These are phyloP conservation scores for Hymenoscyphus salicellus DNA, from an alignment of 2,329 filamentous ascomycete genomes.

Conservation along the genomic window DNA sequence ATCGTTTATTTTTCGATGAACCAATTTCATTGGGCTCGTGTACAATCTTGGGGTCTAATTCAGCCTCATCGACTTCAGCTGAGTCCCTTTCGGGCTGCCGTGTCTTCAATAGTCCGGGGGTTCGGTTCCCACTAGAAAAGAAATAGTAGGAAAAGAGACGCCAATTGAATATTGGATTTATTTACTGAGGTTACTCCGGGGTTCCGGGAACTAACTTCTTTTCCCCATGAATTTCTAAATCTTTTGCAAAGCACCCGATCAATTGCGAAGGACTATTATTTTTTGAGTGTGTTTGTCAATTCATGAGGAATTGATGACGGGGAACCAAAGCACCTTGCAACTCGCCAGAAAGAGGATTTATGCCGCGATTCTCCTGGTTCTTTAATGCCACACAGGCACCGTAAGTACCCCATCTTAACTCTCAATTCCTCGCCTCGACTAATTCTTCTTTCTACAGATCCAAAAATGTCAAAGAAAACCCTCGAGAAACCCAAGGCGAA, in stretches of 20 bases:
- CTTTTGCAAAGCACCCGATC: neutral
- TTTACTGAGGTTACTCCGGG: neutral
- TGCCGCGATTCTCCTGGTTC: slow-evolving; percentile 22
- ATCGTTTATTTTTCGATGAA: neutral
- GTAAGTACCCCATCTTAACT: slow-evolving; percentile 7
- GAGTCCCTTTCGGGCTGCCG: neutral
- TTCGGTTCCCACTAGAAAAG: neutral
- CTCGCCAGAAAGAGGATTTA: slow-evolving; percentile 11
- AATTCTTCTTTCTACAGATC: slow-evolving; percentile 4
- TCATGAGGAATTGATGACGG: neutral
- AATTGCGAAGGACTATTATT: too few species aligned
- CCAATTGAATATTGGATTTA: neutral
- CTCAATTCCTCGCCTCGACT: slow-evolving; percentile 1
- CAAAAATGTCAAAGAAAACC: neutral
- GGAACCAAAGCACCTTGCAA: neutral
- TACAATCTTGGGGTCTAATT: neutral
- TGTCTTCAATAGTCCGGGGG: neutral
- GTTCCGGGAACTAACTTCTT: neutral
- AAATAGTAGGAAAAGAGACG: neutral
- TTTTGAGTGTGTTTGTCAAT: too few species aligned
- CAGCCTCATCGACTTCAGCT: neutral
- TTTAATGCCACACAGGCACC: slow-evolving; percentile 18
- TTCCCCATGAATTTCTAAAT: neutral
- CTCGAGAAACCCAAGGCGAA: neutral
- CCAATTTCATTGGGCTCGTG: neutral